A percentile compares a stretch with the other conserved stretches of the same genome.
Evolutionary conservation across 331 rosid species (phyloP).

Genomic region (Stylosanthes scabra): DNA sequence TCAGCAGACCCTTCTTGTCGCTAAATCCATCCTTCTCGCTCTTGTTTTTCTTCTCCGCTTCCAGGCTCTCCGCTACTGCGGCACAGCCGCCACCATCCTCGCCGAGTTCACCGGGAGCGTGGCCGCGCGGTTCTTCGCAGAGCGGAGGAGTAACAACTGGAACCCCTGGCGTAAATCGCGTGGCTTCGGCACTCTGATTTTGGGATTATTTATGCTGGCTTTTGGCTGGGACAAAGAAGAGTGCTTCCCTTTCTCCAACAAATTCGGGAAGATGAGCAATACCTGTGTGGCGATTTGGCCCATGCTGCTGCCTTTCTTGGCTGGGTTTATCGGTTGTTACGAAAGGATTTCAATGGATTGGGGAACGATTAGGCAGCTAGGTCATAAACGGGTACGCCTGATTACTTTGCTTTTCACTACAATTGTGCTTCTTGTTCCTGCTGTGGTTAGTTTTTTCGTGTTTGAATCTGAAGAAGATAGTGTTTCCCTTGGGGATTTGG

Average conservation of each 20-base stretch:
- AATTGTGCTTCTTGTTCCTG: constrained; percentile 77
- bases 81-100: constrained; percentile 90
- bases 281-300: constrained; percentile 77
- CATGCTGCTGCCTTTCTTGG: constrained; percentile 77
- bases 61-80: constrained; percentile 83
- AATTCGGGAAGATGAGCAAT: constrained; percentile 41
- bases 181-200: constrained; percentile 59
- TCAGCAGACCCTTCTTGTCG: constrained; percentile 50
- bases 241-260: constrained; percentile 73
- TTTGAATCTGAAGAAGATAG: constrained; percentile 53
- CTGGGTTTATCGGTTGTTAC: constrained; percentile 79
- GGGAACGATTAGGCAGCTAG: constrained; percentile 68
- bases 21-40: constrained; percentile 73
- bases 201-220: constrained; percentile 67
- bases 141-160: constrained; percentile 36
- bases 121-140: constrained; percentile 54
- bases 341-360: constrained; percentile 64
- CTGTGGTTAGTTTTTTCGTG: constrained; percentile 60
- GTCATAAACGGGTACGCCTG: constrained; percentile 62
- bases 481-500: constrained; percentile 55
- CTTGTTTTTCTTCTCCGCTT: constrained; percentile 80
- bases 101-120: constrained; percentile 79
- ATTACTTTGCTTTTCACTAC: constrained; percentile 79
- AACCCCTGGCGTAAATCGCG: constrained; percentile 54
- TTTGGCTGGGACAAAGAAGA: constrained; percentile 83